phyloP scores from a whole-genome alignment of 2,329 filamentous ascomycete species.

The Cladobotryum protrusum region DNA sequence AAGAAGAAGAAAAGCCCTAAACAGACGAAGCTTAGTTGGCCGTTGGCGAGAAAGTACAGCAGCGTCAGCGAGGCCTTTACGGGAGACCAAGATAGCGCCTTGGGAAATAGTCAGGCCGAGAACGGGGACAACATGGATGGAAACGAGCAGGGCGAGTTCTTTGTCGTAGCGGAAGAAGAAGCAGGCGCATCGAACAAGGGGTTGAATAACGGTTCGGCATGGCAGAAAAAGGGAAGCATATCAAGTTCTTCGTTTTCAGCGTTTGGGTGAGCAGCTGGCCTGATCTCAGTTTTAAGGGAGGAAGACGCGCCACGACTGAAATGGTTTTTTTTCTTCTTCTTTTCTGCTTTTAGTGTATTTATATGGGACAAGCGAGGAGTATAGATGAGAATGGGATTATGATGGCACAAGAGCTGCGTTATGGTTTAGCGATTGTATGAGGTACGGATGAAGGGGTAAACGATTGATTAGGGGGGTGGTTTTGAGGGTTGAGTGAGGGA shows the following conservation, averaged over 20 bases:
- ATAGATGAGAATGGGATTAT: too few relatives aligned
- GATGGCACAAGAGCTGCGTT: too few relatives aligned
- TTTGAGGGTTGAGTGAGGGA: too few relatives aligned
- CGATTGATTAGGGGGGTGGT: too few relatives aligned
- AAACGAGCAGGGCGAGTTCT: slow-evolving; percentile 19
- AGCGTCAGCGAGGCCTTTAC: slow-evolving; percentile 27
- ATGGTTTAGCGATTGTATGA: too few relatives aligned
- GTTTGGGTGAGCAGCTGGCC: neutral
- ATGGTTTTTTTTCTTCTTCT: too few relatives aligned
- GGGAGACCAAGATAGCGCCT: slow-evolving; percentile 13
- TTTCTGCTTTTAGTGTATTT: too few relatives aligned
- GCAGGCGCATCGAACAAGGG: neutral
- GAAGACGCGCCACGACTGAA: too few relatives aligned
- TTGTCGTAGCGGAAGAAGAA: slow-evolving; percentile 24
- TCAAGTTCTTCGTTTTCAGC: neutral
- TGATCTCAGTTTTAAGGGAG: neutral
- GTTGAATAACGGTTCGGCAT: neutral
- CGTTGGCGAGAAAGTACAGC: slow-evolving; percentile 16
- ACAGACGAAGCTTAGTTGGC: slow-evolving; percentile 20
- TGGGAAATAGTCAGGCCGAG: neutral
- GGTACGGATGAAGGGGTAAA: too few relatives aligned
- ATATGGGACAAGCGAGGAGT: too few relatives aligned
- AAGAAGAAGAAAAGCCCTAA: slow-evolving; percentile 18
- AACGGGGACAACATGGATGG: slow-evolving; percentile 2
- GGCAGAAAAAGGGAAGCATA: neutral